Evolutionary conservation across 495 filamentous ascomycete genomes (phyloP), one percentile per base, ranked within the genome.

Genomic region (Pseudomonodictys pantanalensis): DNA sequence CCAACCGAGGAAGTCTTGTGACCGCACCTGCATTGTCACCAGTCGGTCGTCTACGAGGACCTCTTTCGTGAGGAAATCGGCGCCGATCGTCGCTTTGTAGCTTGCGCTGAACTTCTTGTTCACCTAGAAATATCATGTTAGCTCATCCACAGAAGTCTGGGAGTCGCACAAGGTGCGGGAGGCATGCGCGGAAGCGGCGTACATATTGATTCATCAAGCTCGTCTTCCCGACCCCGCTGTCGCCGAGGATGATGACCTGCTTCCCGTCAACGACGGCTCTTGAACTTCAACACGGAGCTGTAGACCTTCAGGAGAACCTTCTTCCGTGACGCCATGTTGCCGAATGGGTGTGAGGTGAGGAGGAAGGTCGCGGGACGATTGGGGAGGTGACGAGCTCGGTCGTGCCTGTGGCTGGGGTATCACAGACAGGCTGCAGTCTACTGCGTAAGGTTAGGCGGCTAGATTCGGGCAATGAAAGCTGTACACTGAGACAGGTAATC

Each of bases 131-230:
- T n/a, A 18, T 3, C 32, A 15, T 41, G n/a, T n/a, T n/a, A n/a
- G n/a, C n/a, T n/a, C n/a, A n/a, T n/a, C n/a, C n/a, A n/a, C n/a
- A n/a, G n/a, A n/a, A n/a, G n/a, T n/a, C n/a, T n/a, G n/a, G n/a
- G n/a, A n/a, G n/a, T n/a, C n/a, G n/a, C n/a, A n/a, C n/a, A n/a
- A n/a, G n/a, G n/a, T n/a, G n/a, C n/a, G n/a, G n/a, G n/a, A 15
- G 5, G 24, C 1, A 60, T n/a, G 24, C 1, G 41, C 45, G 46
- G 61, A 33, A 24, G 17, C 17, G n/a, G 23, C 89, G 69, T 84
- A 97, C 93, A 86, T 97, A 99, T 97, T 99, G 93, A 78, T 97
- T 99, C 93, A 99, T 97, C 81, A 99, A 85, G 75, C 90, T 96
- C 50, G 95, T 99, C 81, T 99, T 99, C 62, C 93, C 93, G 43